Conservation (phyloP, 164 flowering plant genomes). For the Vitis rupestris region DNA sequence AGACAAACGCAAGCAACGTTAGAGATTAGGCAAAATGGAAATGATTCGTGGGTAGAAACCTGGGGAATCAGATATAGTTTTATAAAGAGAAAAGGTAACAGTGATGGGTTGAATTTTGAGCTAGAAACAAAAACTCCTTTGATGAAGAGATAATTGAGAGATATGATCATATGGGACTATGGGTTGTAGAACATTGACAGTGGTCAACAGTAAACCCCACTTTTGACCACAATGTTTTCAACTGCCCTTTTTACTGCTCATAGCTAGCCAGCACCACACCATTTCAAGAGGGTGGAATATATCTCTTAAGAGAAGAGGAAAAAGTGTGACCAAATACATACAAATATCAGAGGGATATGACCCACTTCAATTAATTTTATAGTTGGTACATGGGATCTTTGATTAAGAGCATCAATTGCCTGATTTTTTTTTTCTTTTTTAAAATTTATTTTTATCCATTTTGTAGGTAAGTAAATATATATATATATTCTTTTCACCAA, state of each 20-base stretch:
- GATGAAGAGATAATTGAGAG: constrained; percentile 9
- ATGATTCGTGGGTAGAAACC: constrained; percentile 12
- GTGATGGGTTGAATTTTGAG: constrained; percentile 16
- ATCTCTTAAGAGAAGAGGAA: too few relatives aligned
- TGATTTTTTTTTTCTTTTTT: too few relatives aligned
- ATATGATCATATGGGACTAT: constrained; percentile 1
- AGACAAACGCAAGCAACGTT: constrained; percentile 7
- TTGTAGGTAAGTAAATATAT: too few relatives aligned
- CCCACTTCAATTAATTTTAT: too few relatives aligned
- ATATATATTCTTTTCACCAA: too few relatives aligned
- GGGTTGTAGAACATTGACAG: constrained; percentile 4
- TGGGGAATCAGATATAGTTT: constrained; percentile 4
- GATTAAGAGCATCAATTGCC: too few relatives aligned
- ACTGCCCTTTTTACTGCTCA: background rate
- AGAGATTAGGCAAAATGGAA: constrained; percentile 9
- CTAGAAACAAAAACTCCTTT: background rate
- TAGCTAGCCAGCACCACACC: too few relatives aligned
- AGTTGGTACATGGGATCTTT: too few relatives aligned
- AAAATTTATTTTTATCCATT: too few relatives aligned
- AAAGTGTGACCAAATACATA: too few relatives aligned
- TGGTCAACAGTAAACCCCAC: background rate
- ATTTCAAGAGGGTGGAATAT: too few relatives aligned
- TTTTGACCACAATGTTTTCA: background rate
- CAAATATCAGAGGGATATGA: too few relatives aligned
- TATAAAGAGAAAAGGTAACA: constrained; percentile 14